Evolutionary conservation across 1,284 basidiomycete genomes (phyloP).

Genomic region (Fereydounia khargensis): DNA sequence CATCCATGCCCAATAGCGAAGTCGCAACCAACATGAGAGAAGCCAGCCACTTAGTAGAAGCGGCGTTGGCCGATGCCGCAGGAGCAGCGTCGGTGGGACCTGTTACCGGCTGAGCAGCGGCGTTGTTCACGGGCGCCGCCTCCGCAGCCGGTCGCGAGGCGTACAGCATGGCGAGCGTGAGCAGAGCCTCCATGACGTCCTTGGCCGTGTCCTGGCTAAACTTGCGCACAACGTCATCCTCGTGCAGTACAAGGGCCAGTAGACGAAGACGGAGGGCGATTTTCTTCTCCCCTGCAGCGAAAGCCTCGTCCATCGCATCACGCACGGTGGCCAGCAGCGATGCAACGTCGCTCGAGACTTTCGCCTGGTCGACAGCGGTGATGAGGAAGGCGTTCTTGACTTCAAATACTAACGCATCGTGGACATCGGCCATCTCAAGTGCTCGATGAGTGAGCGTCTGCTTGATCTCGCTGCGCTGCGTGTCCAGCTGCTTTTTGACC

Average conservation of each 20-base stretch:
- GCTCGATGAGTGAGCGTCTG: conserved; percentile 31
- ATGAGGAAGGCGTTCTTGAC: conserved; percentile 60
- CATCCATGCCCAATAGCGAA: conserved; percentile 69
- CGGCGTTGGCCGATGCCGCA: neutral
- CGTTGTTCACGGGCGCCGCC: too few species aligned
- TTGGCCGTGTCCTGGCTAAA: conserved; percentile 62
- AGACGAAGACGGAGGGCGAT: conserved; percentile 78
- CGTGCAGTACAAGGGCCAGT: conserved; percentile 76
- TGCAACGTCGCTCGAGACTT: conserved; percentile 11
- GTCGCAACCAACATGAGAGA: conserved; percentile 21
- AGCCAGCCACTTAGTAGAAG: conserved; percentile 25
- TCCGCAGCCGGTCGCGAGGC: conserved; percentile 2
- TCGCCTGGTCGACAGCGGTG: conserved; percentile 17
- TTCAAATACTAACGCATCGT: conserved; percentile 84
- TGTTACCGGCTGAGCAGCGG: too few species aligned
- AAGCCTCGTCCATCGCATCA: conserved; percentile 13
- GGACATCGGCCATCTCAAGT: conserved; percentile 78
- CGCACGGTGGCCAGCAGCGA: conserved; percentile 25
- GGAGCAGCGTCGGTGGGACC: too few species aligned
- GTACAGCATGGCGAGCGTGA: conserved; percentile 17
- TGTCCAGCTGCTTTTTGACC: conserved; percentile 6
- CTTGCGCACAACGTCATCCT: conserved; percentile 66
- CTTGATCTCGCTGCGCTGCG: conserved; percentile 60
- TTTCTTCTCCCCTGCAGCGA: conserved; percentile 21
- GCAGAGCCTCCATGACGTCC: conserved; percentile 18